Base-by-base conservation (phyloP, 768 basidiomycete species). In the Kwoniella sp. region DNA sequence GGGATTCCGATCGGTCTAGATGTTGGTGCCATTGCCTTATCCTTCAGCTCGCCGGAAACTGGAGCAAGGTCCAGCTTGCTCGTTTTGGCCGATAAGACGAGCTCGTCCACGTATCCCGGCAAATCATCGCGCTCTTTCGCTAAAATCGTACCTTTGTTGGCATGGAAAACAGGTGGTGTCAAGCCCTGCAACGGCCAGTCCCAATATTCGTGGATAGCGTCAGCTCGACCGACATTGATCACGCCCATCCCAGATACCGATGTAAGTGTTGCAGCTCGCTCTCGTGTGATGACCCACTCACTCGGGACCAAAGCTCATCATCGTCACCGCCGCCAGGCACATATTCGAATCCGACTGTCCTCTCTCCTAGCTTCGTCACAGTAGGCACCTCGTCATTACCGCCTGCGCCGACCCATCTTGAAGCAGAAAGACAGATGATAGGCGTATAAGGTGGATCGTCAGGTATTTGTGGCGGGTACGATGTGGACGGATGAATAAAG, bases 301-400 rank as follows among this genome's bases (percentile, higher is more conserved):
- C 90, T 86, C 86, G 86, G 29, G 88, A 85, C 93, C 92, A 94
- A 4, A 90, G 83, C 79, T 96, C 93, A 74, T 94, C 92, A 73
- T 98, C 95, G 73, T 97, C 95, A 0, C 93, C 95, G 0, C 90
- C 91, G 0, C 95, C 95, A 78, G 95, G 93, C 8, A 97, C 86
- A 76, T 97, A 97, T 23, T 87, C 83, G 76, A 88, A 96, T 0
- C 90, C 91, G 64, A 90, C 88, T 0, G 85, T 61, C 7, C 51
- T 37, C 15, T 63, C 64, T 15, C 45, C 60, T 0, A 74, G 30
- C 57, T 65, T 63, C 22, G 74, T 77, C 0, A 70, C 62, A 1
- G 63, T 45, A 3, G 77, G 77, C 3, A 77, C 67, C 5, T 73
- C 70, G 57, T 74, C 74, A 1, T 87, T 86, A 5, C 55, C 75